These are phyloP conservation scores for Tetracladium marchalianum DNA, from an alignment of 495 filamentous ascomycete species.

Conservation along the genomic window DNA sequence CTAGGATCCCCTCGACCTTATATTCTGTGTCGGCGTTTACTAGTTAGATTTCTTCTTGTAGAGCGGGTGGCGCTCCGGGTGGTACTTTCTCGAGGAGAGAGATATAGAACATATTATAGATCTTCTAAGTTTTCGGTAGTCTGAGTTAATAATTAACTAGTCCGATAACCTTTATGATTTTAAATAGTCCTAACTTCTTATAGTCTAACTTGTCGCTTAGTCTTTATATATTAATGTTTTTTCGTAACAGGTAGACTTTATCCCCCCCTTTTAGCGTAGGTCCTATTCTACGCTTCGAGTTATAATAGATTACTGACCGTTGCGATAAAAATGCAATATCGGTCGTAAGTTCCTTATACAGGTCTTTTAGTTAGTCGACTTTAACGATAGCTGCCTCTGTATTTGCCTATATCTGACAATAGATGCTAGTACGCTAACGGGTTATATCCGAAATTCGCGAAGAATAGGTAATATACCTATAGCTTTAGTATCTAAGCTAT, in stretches of 20 bases:
- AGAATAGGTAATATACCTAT: conserved; percentile 5
- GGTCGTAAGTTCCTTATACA: conserved; percentile 10
- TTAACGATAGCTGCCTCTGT: not conserved
- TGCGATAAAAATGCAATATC: conserved; percentile 14
- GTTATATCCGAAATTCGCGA: conserved; percentile 6
- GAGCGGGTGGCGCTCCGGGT: not conserved
- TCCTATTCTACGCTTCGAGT: conserved; percentile 9
- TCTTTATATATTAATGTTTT: conserved; percentile 20
- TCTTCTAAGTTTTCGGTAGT: conserved; percentile 1
- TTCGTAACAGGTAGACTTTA: conserved; percentile 22
- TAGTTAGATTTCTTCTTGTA: not conserved
- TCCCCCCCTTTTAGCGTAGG: conserved; percentile 19
- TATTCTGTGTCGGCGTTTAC: not conserved
- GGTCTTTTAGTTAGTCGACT: conserved; percentile 5
- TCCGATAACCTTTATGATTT: not conserved
- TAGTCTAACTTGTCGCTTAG: conserved; percentile 20
- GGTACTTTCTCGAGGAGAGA: conserved; percentile 1
- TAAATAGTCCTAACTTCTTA: conserved; percentile 13
- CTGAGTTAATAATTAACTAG: conserved; percentile 2
- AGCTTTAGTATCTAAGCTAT: not conserved
- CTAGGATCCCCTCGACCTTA: not conserved
- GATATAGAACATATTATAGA: conserved; percentile 4
- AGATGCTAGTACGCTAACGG: conserved; percentile 1
- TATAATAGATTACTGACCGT: conserved; percentile 10
- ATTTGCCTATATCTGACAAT: not conserved